Percentiles rank a stretch among this genome's conserved stretches.
Conservation (phyloP, 73 alveolate genomes). For the Paramecium biaurelia region DNA sequence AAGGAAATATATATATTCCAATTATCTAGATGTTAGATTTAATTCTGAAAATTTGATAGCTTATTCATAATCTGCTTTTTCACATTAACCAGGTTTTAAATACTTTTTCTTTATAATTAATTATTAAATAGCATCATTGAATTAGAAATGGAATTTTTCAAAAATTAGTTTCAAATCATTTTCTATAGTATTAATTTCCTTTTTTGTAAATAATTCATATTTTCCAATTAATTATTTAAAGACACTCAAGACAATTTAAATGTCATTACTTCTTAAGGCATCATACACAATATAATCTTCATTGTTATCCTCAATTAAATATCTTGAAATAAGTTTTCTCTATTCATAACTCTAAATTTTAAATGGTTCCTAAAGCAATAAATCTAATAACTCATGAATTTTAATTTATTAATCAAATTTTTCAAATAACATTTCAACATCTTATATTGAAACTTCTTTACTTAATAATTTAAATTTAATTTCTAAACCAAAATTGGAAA, state of each 20-base stretch:
- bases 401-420: background rate
- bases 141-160: background rate
- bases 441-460: background rate
- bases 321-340: background rate
- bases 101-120: background rate
- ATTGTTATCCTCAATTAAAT: conserved; percentile 23
- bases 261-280: background rate
- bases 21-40: background rate
- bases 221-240: background rate
- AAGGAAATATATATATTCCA: background rate
- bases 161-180: background rate
- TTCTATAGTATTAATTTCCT: background rate
- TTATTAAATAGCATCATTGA: background rate
- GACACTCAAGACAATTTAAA: background rate
- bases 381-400: background rate
- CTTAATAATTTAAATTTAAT: background rate
- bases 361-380: background rate
- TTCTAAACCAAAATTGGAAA: background rate
- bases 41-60: background rate
- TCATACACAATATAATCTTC: conserved; percentile 20
- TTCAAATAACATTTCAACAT: background rate
- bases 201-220: conserved; percentile 14
- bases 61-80: background rate
- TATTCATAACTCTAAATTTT: background rate
- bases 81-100: background rate